These are phyloP conservation scores for Aspergillus hancockii DNA, from an alignment of 495 filamentous ascomycete genomes.

Conservation along the genomic window DNA sequence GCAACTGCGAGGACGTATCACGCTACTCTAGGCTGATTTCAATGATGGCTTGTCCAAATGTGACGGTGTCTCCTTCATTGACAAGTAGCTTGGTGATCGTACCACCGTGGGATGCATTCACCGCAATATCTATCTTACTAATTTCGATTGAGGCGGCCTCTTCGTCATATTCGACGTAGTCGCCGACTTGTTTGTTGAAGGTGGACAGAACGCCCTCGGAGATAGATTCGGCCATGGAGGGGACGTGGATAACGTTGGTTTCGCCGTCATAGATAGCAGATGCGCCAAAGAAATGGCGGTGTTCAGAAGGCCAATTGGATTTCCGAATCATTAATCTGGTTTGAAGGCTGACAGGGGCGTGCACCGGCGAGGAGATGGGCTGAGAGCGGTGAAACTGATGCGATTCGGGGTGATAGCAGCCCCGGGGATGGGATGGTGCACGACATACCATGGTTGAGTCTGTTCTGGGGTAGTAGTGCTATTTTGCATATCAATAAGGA, in stretches of 20 bases:
- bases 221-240: conserved; percentile 94
- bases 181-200: conserved; percentile 80
- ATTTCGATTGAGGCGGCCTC: conserved; percentile 94
- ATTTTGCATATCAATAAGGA: not conserved
- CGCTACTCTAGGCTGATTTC: conserved; percentile 49
- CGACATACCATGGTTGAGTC: not conserved
- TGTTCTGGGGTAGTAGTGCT: not conserved
- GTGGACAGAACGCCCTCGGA: conserved; percentile 87
- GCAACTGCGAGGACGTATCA: not conserved
- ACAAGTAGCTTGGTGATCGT: conserved; percentile 79
- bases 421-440: not conserved
- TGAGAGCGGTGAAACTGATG: not conserved
- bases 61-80: conserved; percentile 85
- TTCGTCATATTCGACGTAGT: conserved; percentile 83
- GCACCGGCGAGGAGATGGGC: not conserved
- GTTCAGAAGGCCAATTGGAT: not conserved
- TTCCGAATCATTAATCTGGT: not conserved
- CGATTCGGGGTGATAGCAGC: not conserved
- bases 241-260: conserved; percentile 52
- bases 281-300: not conserved
- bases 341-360: not conserved
- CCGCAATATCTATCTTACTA: conserved; percentile 89
- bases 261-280: not conserved
- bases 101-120: conserved; percentile 82
- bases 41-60: conserved; percentile 78